Base-by-base conservation (phyloP, 2,329 filamentous ascomycete species). In the Verticillium nubilum region DNA sequence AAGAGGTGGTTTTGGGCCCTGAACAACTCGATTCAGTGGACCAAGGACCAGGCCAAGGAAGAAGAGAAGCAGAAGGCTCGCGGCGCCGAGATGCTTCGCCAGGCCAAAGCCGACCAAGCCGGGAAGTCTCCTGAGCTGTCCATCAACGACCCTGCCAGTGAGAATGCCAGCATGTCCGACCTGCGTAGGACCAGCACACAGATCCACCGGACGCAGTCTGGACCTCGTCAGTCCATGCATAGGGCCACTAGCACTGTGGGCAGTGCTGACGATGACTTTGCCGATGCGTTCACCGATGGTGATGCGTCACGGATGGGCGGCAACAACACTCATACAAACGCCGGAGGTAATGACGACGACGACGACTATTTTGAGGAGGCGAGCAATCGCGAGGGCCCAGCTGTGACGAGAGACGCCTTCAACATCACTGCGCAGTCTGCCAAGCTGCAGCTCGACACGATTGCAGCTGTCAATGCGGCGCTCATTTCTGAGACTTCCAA, bases 1-100 rank as follows among this genome's bases (percentile, higher is more conserved):
- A 99, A 99, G 76, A 86, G 95, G 59, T 99, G 95, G 95, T 99
- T 96, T 74, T 99, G 95, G 95, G 91, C 95, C 0, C 80, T 99
- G 63, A 99, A 99, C 77, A 99, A 99, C 72, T 94, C 95, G 5
- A 99, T 99, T 56, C 95, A 98, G 72, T 98, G 92, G 90, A 89
- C 92, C 63, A 99, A 99, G 74, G 95, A 99, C 69, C 95, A 98
- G 75, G 93, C 92, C 7, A 93, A 90, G 66, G 92, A 96, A 72
- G 94, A 97, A 68, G 89, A 94, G 69, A 87, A 82, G 65, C 87
- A 92, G 62, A 87, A 87, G 33, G 86, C 86, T 7, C 87, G 86
- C 59, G 90, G 88, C 67, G 89, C 88, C 5, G 91, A 95, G 72
- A 81, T 88, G 35, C 75, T 96, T 57, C 86, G 85, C 63, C 88